Conservation (phyloP, 768 basidiomycete genomes). For the Phanerodontia chrysosporium region DNA sequence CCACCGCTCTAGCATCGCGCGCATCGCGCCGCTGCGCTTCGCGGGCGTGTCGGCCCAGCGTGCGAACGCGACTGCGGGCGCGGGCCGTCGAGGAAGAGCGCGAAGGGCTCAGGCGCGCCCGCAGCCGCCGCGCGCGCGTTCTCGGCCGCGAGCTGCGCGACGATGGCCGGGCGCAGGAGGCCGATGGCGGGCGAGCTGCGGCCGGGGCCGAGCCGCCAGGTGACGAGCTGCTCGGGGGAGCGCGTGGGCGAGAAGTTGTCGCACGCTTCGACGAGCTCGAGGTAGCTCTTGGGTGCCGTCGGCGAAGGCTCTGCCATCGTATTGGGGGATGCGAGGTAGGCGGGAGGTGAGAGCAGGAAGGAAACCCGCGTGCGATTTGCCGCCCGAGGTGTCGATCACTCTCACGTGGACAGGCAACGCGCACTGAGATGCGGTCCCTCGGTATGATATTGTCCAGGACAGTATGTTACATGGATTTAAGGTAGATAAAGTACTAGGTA, state of each 20-base stretch:
- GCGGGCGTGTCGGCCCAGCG: conserved; percentile 47
- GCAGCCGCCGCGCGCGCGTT: conserved; percentile 33
- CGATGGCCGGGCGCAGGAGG: conserved; percentile 52
- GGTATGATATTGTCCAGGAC: background rate
- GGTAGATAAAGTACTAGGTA: background rate
- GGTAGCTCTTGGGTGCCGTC: conserved; percentile 30
- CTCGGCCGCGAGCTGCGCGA: conserved; percentile 51
- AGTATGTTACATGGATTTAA: conserved; percentile 2
- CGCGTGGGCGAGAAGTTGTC: conserved; percentile 54
- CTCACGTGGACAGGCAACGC: background rate
- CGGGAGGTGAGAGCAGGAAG: background rate
- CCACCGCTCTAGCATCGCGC: conserved; percentile 71
- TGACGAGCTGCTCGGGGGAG: conserved; percentile 43
- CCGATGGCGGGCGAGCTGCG: conserved; percentile 54
- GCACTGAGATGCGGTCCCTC: background rate
- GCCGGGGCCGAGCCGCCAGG: conserved; percentile 51
- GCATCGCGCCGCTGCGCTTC: conserved; percentile 59
- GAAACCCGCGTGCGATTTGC: background rate
- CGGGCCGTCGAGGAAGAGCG: conserved; percentile 14
- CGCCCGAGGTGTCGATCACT: background rate
- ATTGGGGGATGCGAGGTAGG: background rate
- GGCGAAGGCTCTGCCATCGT: conserved; percentile 8
- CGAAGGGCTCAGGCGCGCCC: conserved; percentile 27
- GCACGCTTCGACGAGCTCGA: conserved; percentile 64
- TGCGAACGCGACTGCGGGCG: conserved; percentile 35